These are phyloP conservation scores for Condylostoma magnum DNA, from an alignment of 169 alveolate genomes.

Conservation along the genomic window DNA sequence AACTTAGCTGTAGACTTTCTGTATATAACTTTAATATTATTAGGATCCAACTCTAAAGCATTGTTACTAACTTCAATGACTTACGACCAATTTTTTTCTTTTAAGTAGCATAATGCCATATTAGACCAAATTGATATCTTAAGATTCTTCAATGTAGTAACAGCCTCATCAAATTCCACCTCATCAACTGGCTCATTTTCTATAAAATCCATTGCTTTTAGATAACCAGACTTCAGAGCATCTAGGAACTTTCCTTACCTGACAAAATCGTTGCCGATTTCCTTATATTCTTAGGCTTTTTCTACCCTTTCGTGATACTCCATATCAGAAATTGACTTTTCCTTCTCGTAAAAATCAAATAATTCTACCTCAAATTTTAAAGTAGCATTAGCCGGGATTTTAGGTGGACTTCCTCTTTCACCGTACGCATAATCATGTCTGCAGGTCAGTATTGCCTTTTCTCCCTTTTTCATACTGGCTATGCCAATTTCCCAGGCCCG, in stretches of 20 bases:
- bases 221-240: constrained; percentile 39
- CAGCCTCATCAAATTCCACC: neutral
- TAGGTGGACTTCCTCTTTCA: constrained; percentile 75
- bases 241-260: constrained; percentile 46
- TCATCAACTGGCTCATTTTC: constrained; percentile 29
- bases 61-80: constrained; percentile 37
- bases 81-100: constrained; percentile 40
- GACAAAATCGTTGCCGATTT: constrained; percentile 62
- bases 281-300: constrained; percentile 62
- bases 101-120: constrained; percentile 37
- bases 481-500: constrained; percentile 85
- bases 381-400: constrained; percentile 78
- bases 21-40: constrained; percentile 45
- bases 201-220: constrained; percentile 6
- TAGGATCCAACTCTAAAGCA: constrained; percentile 50
- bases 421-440: constrained; percentile 82
- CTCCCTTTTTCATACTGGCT: constrained; percentile 59
- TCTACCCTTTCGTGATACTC: constrained; percentile 57
- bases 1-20: constrained; percentile 37
- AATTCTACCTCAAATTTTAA: constrained; percentile 79
- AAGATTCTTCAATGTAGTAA: constrained; percentile 30
- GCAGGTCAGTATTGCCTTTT: constrained; percentile 65
- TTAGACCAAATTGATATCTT: constrained; percentile 35
- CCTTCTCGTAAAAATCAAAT: constrained; percentile 52
- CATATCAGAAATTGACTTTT: constrained; percentile 66